phyloP scores from a whole-genome alignment of 1,284 basidiomycete genomes.

The Rhizoctonia solani region DNA sequence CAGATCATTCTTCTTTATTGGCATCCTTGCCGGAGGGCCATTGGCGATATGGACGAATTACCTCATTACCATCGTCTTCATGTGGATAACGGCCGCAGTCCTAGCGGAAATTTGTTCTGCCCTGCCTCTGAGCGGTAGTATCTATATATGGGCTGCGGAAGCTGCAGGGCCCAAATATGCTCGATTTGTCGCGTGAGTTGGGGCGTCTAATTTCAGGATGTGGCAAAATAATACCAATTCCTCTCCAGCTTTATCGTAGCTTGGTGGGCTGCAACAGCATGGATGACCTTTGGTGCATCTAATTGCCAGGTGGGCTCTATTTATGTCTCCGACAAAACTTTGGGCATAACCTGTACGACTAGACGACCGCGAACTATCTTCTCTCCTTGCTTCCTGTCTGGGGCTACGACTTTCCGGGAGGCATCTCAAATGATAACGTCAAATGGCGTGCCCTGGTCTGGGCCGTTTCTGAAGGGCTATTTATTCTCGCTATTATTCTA shows the following conservation, averaged over 20 bases:
- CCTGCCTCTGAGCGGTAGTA: conserved; percentile 81
- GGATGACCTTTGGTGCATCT: conserved; percentile 86
- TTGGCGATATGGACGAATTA: conserved; percentile 66
- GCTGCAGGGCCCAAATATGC: conserved; percentile 83
- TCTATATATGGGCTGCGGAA: conserved; percentile 89
- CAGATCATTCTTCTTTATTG: conserved; percentile 78
- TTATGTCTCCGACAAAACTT: neutral
- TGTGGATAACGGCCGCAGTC: conserved; percentile 81
- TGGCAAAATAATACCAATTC: neutral
- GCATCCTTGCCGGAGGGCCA: conserved; percentile 80
- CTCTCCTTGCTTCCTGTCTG: conserved; percentile 80
- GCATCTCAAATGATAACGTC: conserved; percentile 65
- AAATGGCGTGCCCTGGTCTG: conserved; percentile 84
- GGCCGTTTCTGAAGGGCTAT: conserved; percentile 71
- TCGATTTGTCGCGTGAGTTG: conserved; percentile 61
- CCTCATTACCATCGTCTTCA: conserved; percentile 76
- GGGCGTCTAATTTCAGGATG: neutral
- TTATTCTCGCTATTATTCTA: conserved; percentile 70
- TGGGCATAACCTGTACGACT: conserved; percentile 12
- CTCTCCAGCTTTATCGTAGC: conserved; percentile 70
- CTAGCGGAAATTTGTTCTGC: conserved; percentile 87
- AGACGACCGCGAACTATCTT: conserved; percentile 84
- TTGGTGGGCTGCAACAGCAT: conserved; percentile 87
- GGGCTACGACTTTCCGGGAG: conserved; percentile 78
- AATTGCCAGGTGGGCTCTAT: conserved; percentile 71